phyloP scores from a whole-genome alignment of 164 flowering plant species.

The Litsea cubeba region DNA sequence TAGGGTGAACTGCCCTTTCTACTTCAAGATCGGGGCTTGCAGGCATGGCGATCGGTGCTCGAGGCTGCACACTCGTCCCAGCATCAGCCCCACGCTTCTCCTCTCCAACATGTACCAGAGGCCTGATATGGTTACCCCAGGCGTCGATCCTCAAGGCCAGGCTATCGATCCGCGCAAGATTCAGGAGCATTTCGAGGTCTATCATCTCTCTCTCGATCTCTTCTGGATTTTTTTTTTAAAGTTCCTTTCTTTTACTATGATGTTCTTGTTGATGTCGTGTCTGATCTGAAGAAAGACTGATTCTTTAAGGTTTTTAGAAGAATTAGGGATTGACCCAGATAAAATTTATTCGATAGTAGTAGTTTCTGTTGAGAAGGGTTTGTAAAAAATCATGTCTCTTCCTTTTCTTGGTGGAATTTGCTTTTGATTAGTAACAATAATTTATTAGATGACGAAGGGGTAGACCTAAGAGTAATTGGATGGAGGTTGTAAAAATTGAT shows the following conservation, averaged over 20 bases:
- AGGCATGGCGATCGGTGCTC: conserved; percentile 76
- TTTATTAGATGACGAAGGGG: no score
- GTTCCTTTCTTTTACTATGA: background rate
- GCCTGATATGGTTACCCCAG: conserved; percentile 68
- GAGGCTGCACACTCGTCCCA: conserved; percentile 60
- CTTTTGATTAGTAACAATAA: no score
- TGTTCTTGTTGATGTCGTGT: background rate
- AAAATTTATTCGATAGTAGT: no score
- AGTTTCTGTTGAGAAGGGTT: no score
- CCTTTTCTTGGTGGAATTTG: no score
- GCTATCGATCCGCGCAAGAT: conserved; percentile 56
- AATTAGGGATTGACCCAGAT: no score
- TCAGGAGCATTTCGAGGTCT: conserved; percentile 65
- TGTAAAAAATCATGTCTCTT: no score
- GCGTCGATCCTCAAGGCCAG: conserved; percentile 52
- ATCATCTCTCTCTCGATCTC: background rate
- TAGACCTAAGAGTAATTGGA: no score
- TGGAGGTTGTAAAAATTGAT: no score
- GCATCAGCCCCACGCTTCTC: conserved; percentile 59
- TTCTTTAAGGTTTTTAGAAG: no score
- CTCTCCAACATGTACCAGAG: conserved; percentile 75
- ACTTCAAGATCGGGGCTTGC: conserved; percentile 91
- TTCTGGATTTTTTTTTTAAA: background rate
- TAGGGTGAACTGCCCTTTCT: conserved; percentile 87
- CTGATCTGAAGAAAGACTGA: no score